A percentile compares a stretch with the other conserved stretches of the same genome.
phyloP scores from a whole-genome alignment of 2,329 filamentous ascomycete genomes.

The Rhinocladiella similis region DNA sequence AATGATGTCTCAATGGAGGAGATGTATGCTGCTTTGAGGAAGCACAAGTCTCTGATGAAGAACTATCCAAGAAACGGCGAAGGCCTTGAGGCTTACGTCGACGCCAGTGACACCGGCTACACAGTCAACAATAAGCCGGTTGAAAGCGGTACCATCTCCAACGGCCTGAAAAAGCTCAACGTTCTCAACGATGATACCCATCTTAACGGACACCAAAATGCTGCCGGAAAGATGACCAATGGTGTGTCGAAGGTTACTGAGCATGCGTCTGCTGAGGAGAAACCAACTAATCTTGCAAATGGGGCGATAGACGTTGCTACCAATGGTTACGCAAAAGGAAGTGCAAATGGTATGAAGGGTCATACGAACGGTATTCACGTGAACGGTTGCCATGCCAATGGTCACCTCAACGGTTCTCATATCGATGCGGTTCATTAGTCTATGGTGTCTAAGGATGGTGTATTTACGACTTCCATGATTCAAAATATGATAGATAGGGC shows the following conservation, averaged over 20 bases:
- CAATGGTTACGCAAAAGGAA: conserved; percentile 13
- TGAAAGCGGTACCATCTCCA: conserved; percentile 11
- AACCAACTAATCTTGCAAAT: conserved; percentile 19
- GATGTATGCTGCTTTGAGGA: conserved; percentile 59
- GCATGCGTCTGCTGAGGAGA: conserved; percentile 19
- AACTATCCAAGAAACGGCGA: conserved; percentile 63
- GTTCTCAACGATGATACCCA: conserved; percentile 26
- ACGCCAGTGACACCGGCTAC: conserved; percentile 67
- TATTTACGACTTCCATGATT: too few relatives aligned
- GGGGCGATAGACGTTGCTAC: conserved; percentile 5
- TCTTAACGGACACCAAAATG: conserved; percentile 8
- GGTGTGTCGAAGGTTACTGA: conserved; percentile 15
- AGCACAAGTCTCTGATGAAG: conserved; percentile 66
- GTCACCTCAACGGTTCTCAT: background rate
- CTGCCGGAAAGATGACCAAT: conserved; percentile 10
- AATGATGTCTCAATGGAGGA: conserved; percentile 66
- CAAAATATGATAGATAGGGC: too few relatives aligned
- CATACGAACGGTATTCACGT: background rate
- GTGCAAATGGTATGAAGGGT: conserved; percentile 14
- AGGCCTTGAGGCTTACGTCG: conserved; percentile 69
- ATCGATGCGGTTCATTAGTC: too few relatives aligned
- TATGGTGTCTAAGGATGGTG: too few relatives aligned
- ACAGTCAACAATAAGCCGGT: conserved; percentile 42
- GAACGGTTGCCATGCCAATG: background rate
- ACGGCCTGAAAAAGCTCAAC: conserved; percentile 22